Conservation (phyloP, 257 asterid species). For the Nicotiana paniculata region DNA sequence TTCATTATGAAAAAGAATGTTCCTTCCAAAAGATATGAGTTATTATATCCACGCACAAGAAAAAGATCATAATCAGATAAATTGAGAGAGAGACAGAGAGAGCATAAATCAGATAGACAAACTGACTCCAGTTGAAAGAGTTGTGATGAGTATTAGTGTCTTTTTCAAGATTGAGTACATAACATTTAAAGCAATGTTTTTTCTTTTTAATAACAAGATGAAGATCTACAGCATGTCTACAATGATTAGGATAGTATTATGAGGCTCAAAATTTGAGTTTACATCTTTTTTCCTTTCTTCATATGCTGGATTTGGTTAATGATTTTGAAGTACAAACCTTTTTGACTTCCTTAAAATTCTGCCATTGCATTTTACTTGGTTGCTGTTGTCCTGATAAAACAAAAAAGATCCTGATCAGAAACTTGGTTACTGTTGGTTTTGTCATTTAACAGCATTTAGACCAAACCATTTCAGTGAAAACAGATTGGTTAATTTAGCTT, state of each 20-base stretch:
- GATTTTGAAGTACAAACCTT: not conserved
- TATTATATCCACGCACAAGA: no score
- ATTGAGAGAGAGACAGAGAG: not conserved
- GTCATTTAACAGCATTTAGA: not conserved
- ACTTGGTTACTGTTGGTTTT: not conserved
- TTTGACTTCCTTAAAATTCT: not conserved
- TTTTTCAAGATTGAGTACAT: not conserved
- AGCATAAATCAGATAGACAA: not conserved
- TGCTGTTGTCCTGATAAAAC: not conserved
- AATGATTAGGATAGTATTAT: not conserved
- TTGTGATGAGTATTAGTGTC: not conserved
- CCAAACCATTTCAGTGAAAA: slow-evolving; percentile 5
- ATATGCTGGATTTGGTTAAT: not conserved
- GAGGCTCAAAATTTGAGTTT: not conserved
- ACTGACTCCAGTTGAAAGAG: not conserved
- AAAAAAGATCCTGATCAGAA: no score
- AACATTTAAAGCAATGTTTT: not conserved
- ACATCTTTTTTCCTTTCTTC: not conserved
- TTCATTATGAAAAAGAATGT: not conserved
- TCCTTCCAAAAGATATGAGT: not conserved
- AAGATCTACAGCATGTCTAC: not conserved
- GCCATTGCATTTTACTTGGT: not conserved
- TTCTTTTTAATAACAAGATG: not conserved
- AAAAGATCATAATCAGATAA: not conserved
- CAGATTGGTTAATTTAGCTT: slow-evolving; percentile 28